Percentiles rank a stretch among this genome's conserved stretches.
Conservation (phyloP, 345 rosid genomes). For the Eucalyptus marginata region DNA sequence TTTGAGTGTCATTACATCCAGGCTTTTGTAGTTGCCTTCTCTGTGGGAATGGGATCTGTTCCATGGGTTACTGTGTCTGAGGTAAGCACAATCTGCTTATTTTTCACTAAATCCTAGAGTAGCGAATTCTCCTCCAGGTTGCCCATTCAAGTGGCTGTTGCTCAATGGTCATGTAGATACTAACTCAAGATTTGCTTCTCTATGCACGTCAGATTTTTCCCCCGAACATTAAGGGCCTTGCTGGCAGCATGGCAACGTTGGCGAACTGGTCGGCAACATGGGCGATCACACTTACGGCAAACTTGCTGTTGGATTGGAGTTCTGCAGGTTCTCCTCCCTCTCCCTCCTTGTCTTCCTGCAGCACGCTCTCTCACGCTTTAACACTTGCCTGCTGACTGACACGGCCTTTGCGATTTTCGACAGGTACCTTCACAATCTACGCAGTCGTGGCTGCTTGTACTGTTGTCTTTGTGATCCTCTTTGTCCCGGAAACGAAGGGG, state of each 20-base stretch:
- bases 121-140: background rate
- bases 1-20: constrained; percentile 3
- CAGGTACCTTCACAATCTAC: constrained; percentile 56
- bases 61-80: constrained; percentile 98
- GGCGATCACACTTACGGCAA: constrained; percentile 25
- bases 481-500: constrained; percentile 74
- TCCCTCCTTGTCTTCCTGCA: background rate
- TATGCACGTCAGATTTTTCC: constrained; percentile 55
- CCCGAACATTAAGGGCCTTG: constrained; percentile 22
- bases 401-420: background rate
- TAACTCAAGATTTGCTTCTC: background rate
- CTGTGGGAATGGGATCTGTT: constrained; percentile 89
- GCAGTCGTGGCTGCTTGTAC: constrained; percentile 22
- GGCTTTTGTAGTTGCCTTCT: constrained; percentile 66
- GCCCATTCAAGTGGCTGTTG: background rate
- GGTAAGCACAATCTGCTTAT: constrained; percentile 23
- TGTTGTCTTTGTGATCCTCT: constrained; percentile 23
- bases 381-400: background rate
- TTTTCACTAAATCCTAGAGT: background rate
- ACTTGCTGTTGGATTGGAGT: constrained; percentile 32
- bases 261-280: constrained; percentile 26
- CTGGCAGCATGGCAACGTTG: constrained; percentile 32
- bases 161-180: background rate
- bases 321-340: constrained; percentile 12
- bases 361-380: background rate